These are phyloP conservation scores for Peronospora belbahrii DNA, from an alignment of 352 stramenopile genomes.

Conservation along the genomic window DNA sequence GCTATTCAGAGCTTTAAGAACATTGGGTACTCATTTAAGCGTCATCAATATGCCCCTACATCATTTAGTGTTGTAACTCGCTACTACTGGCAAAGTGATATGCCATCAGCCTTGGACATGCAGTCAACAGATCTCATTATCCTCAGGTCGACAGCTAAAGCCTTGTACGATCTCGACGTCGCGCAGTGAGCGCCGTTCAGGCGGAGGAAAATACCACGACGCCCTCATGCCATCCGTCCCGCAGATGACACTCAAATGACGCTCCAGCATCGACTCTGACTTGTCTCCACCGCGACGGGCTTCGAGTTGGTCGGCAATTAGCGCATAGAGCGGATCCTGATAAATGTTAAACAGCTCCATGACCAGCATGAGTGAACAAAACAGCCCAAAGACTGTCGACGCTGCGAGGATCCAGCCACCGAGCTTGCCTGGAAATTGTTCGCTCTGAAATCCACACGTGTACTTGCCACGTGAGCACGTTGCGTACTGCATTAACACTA, in stretches of 20 bases:
- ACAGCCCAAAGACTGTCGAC: slow-evolving; percentile 62
- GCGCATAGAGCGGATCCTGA: slow-evolving; percentile 41
- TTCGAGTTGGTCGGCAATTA: slow-evolving; percentile 51
- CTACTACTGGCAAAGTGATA: too few relatives aligned
- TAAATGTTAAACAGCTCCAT: slow-evolving; percentile 81
- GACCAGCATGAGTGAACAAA: slow-evolving; percentile 64
- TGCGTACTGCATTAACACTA: slow-evolving; percentile 46
- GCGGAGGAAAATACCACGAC: slow-evolving; percentile 57
- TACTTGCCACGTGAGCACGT: slow-evolving; percentile 34
- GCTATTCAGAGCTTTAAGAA: too few relatives aligned
- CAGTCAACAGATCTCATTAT: slow-evolving; percentile 25
- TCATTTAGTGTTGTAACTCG: too few relatives aligned
- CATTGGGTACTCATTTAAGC: too few relatives aligned
- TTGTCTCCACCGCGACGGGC: slow-evolving; percentile 48
- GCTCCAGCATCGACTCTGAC: slow-evolving; percentile 50
- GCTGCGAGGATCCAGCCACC: slow-evolving; percentile 62
- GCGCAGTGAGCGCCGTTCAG: slow-evolving; percentile 33
- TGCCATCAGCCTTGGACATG: not conserved
- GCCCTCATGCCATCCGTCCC: slow-evolving; percentile 57
- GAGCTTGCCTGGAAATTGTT: slow-evolving; percentile 49
- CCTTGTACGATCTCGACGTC: slow-evolving; percentile 61
- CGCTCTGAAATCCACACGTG: slow-evolving; percentile 50
- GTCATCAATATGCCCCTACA: too few relatives aligned
- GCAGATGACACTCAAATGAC: slow-evolving; percentile 69
- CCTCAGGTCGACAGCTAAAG: slow-evolving; percentile 25